phyloP scores from a whole-genome alignment of 176 grass and related monocot genomes.

The Guadua angustifolia region DNA sequence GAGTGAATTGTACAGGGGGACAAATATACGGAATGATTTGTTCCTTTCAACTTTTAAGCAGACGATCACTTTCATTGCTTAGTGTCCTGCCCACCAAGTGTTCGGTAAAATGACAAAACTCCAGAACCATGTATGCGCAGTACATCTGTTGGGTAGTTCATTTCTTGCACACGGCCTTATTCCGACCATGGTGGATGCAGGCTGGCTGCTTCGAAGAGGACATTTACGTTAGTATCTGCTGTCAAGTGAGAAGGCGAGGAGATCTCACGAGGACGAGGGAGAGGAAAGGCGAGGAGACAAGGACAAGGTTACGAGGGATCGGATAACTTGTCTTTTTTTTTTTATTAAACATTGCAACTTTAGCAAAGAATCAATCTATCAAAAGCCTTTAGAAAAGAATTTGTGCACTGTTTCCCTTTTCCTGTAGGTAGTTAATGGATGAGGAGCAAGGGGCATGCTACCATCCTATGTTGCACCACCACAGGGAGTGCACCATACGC shows the following conservation, averaged over 20 bases:
- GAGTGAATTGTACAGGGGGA: constrained; percentile 2
- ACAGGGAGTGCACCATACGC: constrained; percentile 53
- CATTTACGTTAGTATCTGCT: not conserved
- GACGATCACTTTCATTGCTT: not conserved
- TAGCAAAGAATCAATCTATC: constrained; percentile 6
- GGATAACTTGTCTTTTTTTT: not conserved
- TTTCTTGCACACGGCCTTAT: constrained; percentile 34
- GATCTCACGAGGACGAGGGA: constrained; percentile 9
- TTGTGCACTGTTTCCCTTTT: constrained; percentile 36
- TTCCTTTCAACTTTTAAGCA: constrained; percentile 5
- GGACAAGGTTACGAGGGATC: constrained; percentile 20
- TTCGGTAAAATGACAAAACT: constrained; percentile 21
- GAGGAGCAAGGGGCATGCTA: constrained; percentile 12
- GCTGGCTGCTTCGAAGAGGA: constrained; percentile 30
- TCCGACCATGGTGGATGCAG: constrained; percentile 30
- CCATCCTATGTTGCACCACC: constrained; percentile 21
- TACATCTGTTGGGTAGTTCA: not conserved
- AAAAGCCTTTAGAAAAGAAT: constrained; percentile 28
- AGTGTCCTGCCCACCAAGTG: constrained; percentile 32
- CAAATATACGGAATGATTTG: constrained; percentile 24
- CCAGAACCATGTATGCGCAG: not conserved
- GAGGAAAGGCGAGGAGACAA: constrained; percentile 29
- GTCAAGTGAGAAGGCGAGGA: constrained; percentile 22
- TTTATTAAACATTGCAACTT: constrained; percentile 34
- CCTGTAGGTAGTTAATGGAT: constrained; percentile 35